Evolutionary conservation across 352 stramenopile genomes (phyloP), one percentile per base, ranked within the genome.

Genomic region (Saprolegnia parasitica): DNA sequence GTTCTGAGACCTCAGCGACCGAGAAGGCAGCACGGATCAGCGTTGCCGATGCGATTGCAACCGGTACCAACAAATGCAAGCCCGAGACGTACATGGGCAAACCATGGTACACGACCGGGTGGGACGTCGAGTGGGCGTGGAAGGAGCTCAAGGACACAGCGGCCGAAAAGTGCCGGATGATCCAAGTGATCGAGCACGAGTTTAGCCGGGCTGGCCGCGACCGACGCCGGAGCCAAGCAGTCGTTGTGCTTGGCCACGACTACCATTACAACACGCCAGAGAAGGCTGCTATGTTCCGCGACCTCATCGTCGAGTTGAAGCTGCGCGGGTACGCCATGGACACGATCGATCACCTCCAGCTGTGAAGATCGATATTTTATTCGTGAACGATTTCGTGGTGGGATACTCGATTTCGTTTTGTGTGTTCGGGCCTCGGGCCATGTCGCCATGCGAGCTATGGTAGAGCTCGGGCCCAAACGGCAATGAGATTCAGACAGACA

Each of bases 221-320:
- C 42, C 42, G 3, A 3, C 42, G 18, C 13, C 42, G 42, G 13
- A 10, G 13, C 8, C 11, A n/a, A 15, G 18, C 42, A 3, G 58
- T 67, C 37, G 58, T 67, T 20, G 20, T 67, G n/a, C 29, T 67
- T 4, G 50, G 35, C 13, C 58, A 67, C 23, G 58, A 67, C 24
- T 67, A 56, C n/a, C 50, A 42, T 21, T 67, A 55, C 35, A 21
- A 29, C 20, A 23, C n/a, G 8, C 20, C 29, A 1, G 58, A 24
- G 9, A 67, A 67, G n/a, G 58, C 58, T 13, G 18, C 58, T 4
- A 54, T 67, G n/a, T 40, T 67, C 21, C 58, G 58, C 4, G 58
- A 67, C 23, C 21, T 67, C 39, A 40, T 67, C n/a, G 58, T 35
- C 21, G 58, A 67, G 58, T 40, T 67, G 13, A 40, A 67, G 40